Evolutionary conservation across 2,329 filamentous ascomycete species (phyloP).

Genomic region (Microcera coccophila): DNA sequence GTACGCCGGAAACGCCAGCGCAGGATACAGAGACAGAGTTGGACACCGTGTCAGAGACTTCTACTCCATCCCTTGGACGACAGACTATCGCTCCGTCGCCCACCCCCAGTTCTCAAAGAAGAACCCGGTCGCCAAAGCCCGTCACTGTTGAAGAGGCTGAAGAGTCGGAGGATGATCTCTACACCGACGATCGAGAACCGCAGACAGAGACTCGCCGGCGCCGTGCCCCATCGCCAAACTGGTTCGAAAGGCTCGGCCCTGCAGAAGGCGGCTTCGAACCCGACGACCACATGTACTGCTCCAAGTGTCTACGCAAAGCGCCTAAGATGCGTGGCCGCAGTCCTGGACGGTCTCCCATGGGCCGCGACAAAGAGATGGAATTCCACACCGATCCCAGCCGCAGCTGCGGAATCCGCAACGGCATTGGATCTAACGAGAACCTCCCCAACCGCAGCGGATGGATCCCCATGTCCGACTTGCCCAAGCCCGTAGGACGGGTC

Average conservation of each 20-base stretch:
- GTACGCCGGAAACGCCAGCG: too few relatives aligned
- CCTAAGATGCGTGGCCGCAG: constrained; percentile 23
- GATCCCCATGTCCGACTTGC: constrained; percentile 21
- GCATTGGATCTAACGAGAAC: constrained; percentile 7
- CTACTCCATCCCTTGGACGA: too few relatives aligned
- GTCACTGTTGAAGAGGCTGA: too few relatives aligned
- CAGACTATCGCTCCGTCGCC: too few relatives aligned
- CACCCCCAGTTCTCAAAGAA: too few relatives aligned
- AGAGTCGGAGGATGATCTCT: not conserved
- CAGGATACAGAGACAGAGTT: too few relatives aligned
- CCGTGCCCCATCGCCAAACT: constrained; percentile 24
- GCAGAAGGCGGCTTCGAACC: constrained; percentile 23
- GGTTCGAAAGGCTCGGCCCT: constrained; percentile 23
- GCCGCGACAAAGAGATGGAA: constrained; percentile 20
- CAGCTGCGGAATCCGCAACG: constrained; percentile 28
- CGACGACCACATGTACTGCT: constrained; percentile 30
- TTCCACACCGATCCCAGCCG: constrained; percentile 16
- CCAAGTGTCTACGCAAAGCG: constrained; percentile 29
- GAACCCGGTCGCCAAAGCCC: too few relatives aligned
- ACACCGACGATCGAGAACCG: not conserved
- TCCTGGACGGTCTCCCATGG: constrained; percentile 12
- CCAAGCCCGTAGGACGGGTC: constrained; percentile 12
- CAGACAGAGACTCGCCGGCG: constrained; percentile 5
- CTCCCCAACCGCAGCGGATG: constrained; percentile 35
- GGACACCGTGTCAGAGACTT: too few relatives aligned